Percentiles rank a stretch among this genome's conserved stretches.
phyloP scores from a whole-genome alignment of 495 filamentous ascomycete genomes.

The Chaetomium tenue region DNA sequence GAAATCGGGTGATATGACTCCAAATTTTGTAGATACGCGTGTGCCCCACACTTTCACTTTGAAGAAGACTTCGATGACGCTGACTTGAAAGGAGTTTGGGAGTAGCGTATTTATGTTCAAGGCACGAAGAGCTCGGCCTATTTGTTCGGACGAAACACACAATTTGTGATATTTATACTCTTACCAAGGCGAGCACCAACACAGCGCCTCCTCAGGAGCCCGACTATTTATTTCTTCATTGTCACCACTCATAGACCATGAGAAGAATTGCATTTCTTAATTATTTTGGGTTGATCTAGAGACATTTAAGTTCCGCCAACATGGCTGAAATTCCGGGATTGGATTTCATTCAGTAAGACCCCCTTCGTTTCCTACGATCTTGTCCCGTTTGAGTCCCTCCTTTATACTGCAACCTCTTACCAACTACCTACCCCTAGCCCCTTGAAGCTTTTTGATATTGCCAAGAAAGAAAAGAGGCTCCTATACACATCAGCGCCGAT shows the following conservation, averaged over 20 bases:
- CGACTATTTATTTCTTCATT: no score
- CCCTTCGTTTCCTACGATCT: neutral
- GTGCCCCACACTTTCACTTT: neutral
- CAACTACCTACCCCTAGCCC: constrained; percentile 46
- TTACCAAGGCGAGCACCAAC: no score
- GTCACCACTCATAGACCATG: no score
- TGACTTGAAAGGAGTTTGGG: no score
- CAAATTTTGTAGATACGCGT: constrained; percentile 12
- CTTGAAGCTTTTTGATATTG: constrained; percentile 57
- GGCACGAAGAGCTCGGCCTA: no score
- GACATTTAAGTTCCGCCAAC: neutral
- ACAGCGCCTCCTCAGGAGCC: no score
- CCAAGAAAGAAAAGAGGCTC: constrained; percentile 50
- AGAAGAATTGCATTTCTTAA: neutral
- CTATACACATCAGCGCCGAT: constrained; percentile 64
- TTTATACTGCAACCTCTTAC: neutral
- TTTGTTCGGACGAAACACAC: no score
- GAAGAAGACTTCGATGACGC: neutral
- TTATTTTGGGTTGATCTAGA: neutral
- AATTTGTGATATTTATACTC: no score
- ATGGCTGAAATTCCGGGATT: constrained; percentile 13
- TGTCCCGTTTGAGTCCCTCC: neutral
- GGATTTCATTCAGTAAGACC: constrained; percentile 33
- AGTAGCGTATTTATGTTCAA: no score
- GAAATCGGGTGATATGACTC: constrained; percentile 17